phyloP scores from a whole-genome alignment of 2,329 filamentous ascomycete species.

The Cadophora gregata region DNA sequence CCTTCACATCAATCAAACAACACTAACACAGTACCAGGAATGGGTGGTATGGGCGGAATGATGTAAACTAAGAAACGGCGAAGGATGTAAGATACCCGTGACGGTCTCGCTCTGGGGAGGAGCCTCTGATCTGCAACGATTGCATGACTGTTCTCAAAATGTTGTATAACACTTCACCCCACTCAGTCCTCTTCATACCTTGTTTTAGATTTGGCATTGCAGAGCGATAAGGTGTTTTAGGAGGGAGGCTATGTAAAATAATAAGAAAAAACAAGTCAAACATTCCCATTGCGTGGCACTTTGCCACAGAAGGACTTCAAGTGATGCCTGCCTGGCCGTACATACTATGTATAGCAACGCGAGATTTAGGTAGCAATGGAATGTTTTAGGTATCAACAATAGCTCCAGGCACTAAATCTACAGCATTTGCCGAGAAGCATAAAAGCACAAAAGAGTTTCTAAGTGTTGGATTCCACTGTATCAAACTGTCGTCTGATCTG shows the following conservation, averaged over 20 bases:
- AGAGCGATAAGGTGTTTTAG: conserved; percentile 39
- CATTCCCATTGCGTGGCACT: conserved; percentile 26
- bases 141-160: conserved; percentile 30
- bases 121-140: conserved; percentile 28
- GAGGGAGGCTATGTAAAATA: conserved; percentile 39
- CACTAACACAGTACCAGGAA: conserved; percentile 45
- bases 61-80: conserved; percentile 41
- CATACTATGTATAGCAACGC: neutral
- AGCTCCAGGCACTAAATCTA: neutral
- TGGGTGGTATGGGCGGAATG: conserved; percentile 45
- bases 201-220: conserved; percentile 42
- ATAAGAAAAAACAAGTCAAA: conserved; percentile 39
- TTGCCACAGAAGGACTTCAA: conserved; percentile 19
- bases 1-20: neutral
- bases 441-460: neutral
- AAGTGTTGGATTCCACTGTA: neutral
- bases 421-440: neutral
- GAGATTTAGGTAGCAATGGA: conserved; percentile 16
- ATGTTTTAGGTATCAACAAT: neutral
- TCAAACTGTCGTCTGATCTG: too few relatives aligned
- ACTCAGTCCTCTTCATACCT: conserved; percentile 40
- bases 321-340: conserved; percentile 7
- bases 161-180: conserved; percentile 43
- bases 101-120: conserved; percentile 25
- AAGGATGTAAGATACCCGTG: conserved; percentile 41